A percentile compares a stretch with the other conserved stretches of the same genome.
These are phyloP conservation scores for Phylloporus sp. DNA, from an alignment of 768 basidiomycete species.

Conservation along the genomic window DNA sequence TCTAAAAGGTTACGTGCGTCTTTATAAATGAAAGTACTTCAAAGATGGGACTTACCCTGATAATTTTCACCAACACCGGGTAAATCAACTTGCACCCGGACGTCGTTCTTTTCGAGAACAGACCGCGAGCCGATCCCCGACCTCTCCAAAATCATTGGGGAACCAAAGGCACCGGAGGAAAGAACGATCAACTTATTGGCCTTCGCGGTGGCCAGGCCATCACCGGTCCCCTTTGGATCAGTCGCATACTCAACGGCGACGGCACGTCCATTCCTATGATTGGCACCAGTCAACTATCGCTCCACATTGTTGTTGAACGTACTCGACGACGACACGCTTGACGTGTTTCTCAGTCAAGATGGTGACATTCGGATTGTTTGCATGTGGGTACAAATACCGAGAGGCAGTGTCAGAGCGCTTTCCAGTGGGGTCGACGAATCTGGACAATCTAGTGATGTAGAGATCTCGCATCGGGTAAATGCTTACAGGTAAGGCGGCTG, in stretches of 20 bases:
- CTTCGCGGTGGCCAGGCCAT: conserved; percentile 13
- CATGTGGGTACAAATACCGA: conserved; percentile 35
- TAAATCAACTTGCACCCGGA: conserved; percentile 34
- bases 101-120: conserved; percentile 25
- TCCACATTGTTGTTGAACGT: neutral
- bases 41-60: conserved; percentile 23
- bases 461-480: neutral
- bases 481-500: conserved; percentile 19
- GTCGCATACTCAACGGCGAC: conserved; percentile 35
- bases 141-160: conserved; percentile 52
- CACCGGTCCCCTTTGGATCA: conserved; percentile 16
- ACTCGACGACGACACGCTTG: conserved; percentile 37
- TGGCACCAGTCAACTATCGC: neutral
- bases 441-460: conserved; percentile 21
- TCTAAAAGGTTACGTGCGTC: conserved; percentile 13
- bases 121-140: conserved; percentile 40
- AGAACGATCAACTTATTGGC: conserved; percentile 37
- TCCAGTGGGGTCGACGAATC: conserved; percentile 50
- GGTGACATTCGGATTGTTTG: conserved; percentile 28
- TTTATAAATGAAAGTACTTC: too few relatives aligned
- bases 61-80: conserved; percentile 44
- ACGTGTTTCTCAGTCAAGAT: conserved; percentile 32
- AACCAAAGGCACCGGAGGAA: conserved; percentile 39
- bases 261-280: conserved; percentile 31
- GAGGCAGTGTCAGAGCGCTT: conserved; percentile 32